Percentiles rank a stretch among this genome's conserved stretches.
Evolutionary conservation across 805 yeast genomes (phyloP).

Genomic region (Candida sphagnicola): DNA sequence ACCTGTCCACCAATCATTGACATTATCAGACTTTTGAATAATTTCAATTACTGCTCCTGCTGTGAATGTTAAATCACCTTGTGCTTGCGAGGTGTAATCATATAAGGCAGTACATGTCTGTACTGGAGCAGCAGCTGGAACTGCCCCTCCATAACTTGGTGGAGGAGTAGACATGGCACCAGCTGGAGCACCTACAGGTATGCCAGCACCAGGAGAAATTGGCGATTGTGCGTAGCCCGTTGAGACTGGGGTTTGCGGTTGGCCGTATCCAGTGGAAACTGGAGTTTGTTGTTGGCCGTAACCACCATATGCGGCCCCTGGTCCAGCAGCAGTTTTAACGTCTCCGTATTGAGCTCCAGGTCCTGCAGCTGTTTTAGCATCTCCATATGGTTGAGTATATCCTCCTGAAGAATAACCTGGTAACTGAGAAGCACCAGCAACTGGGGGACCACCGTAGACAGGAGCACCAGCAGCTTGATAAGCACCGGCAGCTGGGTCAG

Average conservation of each 20-base stretch:
- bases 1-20: constrained; percentile 99
- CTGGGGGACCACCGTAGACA: constrained; percentile 15
- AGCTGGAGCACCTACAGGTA: too few species aligned
- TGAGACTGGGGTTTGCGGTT: constrained; percentile 10
- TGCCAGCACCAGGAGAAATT: constrained; percentile 21
- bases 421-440: constrained; percentile 21
- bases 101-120: constrained; percentile 85
- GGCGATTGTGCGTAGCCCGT: constrained; percentile 9
- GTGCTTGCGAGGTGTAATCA: constrained; percentile 90
- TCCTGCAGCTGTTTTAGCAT: constrained; percentile 13
- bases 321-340: constrained; percentile 3
- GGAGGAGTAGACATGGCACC: constrained; percentile 13
- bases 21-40: constrained; percentile 75
- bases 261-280: constrained; percentile 13
- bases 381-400: constrained; percentile 19
- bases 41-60: constrained; percentile 87
- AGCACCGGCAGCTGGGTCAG: constrained; percentile 8
- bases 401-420: constrained; percentile 36
- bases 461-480: constrained; percentile 6
- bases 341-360: constrained; percentile 9
- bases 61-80: constrained; percentile 81
- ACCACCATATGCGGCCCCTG: constrained; percentile 12
- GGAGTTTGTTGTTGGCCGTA: constrained; percentile 14
- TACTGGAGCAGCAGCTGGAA: constrained; percentile 27
- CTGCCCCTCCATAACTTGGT: constrained; percentile 29